Conservation (phyloP, 2,329 filamentous ascomycete genomes). For the Fusarium cyanostomum region DNA sequence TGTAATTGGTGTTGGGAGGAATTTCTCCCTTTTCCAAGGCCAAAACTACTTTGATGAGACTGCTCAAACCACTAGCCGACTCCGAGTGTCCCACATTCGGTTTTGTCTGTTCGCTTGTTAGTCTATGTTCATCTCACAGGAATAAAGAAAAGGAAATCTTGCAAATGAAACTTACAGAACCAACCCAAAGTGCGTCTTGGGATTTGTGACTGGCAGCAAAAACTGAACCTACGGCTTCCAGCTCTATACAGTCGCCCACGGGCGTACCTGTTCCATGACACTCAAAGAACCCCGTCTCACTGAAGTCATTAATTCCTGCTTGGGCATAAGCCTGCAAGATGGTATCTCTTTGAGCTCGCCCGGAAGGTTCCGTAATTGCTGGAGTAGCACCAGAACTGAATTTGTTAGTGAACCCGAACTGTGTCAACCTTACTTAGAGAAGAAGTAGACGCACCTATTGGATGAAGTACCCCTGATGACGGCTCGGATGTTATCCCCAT, state of each 20-base stretch:
- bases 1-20: constrained; percentile 40
- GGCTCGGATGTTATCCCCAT: constrained; percentile 61
- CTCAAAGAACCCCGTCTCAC: constrained; percentile 44
- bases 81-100: constrained; percentile 44
- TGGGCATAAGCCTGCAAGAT: constrained; percentile 41
- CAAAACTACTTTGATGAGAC: constrained; percentile 42
- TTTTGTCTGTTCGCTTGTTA: constrained; percentile 43
- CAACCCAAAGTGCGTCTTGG: constrained; percentile 50
- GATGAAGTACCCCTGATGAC: constrained; percentile 59
- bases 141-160: background rate
- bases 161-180: constrained; percentile 53
- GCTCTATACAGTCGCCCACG: constrained; percentile 44
- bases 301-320: constrained; percentile 33
- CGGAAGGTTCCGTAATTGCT: constrained; percentile 63
- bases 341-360: constrained; percentile 52
- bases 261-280: constrained; percentile 46
- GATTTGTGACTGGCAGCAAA: constrained; percentile 40
- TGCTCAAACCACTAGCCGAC: constrained; percentile 42
- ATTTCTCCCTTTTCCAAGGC: constrained; percentile 42
- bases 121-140: background rate
- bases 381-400: constrained; percentile 54
- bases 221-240: constrained; percentile 46
- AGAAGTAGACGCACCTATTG: constrained; percentile 49
- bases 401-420: constrained; percentile 12
- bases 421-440: constrained; percentile 39